phyloP scores from a whole-genome alignment of 768 basidiomycete species.

The Naganishia randhawae region DNA sequence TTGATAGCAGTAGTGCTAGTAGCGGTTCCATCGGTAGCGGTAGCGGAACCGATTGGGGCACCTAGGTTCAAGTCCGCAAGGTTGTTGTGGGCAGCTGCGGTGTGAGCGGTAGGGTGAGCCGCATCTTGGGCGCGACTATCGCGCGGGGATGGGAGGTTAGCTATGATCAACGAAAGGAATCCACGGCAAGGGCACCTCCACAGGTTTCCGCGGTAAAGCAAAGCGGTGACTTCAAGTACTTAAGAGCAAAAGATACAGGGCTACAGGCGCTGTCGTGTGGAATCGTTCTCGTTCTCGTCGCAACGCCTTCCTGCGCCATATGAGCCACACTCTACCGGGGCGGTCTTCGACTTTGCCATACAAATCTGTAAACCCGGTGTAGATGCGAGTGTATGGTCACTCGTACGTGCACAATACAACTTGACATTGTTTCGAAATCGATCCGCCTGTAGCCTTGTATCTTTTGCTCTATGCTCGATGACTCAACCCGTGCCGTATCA shows the following conservation, averaged over 20 bases:
- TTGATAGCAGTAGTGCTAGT: conserved; percentile 21
- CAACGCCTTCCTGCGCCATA: background rate
- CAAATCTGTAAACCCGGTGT: conserved; percentile 5
- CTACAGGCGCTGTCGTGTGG: background rate
- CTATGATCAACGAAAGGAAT: background rate
- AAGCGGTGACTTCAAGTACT: background rate
- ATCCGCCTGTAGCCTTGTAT: conserved; percentile 15
- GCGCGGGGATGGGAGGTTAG: background rate
- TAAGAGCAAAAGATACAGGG: conserved; percentile 16
- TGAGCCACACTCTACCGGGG: background rate
- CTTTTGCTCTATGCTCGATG: conserved; percentile 7
- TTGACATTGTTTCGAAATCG: conserved; percentile 1
- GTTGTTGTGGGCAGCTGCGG: background rate
- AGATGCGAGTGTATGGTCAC: background rate
- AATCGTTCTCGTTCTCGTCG: background rate
- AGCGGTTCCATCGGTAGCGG: background rate
- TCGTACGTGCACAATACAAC: conserved; percentile 15
- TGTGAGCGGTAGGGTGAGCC: conserved; percentile 18
- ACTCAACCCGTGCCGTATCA: background rate
- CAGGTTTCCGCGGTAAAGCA: background rate
- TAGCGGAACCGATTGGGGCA: conserved; percentile 6
- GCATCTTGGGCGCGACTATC: conserved; percentile 9
- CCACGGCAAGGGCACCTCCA: too few relatives aligned
- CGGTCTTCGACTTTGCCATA: background rate
- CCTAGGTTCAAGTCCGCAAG: conserved; percentile 14